Evolutionary conservation across 2,329 filamentous ascomycete genomes (phyloP).

Genomic region (Colletotrichum abscissum): DNA sequence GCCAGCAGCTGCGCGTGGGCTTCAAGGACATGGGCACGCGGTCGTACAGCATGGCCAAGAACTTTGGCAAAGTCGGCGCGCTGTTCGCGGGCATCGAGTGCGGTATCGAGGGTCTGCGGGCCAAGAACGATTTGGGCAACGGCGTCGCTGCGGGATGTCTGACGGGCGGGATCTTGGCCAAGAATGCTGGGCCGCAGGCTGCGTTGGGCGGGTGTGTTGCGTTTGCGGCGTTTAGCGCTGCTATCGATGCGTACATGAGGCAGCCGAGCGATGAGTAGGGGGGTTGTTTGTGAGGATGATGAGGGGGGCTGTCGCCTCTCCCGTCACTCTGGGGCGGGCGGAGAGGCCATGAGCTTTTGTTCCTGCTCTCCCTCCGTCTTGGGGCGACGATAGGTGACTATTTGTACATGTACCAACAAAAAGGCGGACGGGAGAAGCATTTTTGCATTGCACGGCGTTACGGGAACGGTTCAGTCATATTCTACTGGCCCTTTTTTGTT

Average conservation of each 20-base stretch:
- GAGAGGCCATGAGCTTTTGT: no score
- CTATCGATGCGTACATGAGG: slow-evolving; percentile 92
- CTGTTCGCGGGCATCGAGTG: slow-evolving; percentile 95
- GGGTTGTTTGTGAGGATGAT: no score
- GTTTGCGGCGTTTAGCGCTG: slow-evolving; percentile 92
- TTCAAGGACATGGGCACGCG: slow-evolving; percentile 95
- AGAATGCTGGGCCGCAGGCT: slow-evolving; percentile 89
- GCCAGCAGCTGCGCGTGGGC: slow-evolving; percentile 84
- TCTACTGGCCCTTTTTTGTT: background rate
- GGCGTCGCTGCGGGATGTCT: slow-evolving; percentile 89
- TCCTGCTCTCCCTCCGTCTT: background rate
- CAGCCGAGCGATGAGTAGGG: slow-evolving; percentile 72
- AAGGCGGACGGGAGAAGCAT: background rate
- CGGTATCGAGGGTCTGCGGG: slow-evolving; percentile 90
- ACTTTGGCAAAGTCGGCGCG: slow-evolving; percentile 93
- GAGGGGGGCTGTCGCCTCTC: no score
- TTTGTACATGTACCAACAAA: slow-evolving; percentile 14
- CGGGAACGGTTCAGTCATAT: slow-evolving; percentile 21
- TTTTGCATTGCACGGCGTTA: slow-evolving; percentile 38
- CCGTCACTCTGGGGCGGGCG: no score
- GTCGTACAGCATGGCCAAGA: slow-evolving; percentile 87
- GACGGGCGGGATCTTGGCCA: slow-evolving; percentile 88
- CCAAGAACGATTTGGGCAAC: slow-evolving; percentile 94
- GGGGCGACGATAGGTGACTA: background rate
- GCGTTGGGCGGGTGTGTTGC: slow-evolving; percentile 88